These are phyloP conservation scores for Coemansia reversa DNA, from an alignment of 192 early-diverging fungal species.

Conservation along the genomic window DNA sequence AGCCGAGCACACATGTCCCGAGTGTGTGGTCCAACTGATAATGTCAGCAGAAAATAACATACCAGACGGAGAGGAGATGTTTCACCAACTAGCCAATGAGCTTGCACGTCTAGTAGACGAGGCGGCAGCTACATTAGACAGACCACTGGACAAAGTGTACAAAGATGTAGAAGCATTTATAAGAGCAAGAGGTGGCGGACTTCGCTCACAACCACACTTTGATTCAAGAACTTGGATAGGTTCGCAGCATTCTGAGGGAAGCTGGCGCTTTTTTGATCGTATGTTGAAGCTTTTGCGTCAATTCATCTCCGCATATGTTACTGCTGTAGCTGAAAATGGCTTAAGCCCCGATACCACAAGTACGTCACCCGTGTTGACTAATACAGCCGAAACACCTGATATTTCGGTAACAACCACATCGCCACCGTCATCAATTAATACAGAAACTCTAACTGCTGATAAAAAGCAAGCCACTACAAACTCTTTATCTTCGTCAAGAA, in stretches of 20 bases:
- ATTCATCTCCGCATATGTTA: slow-evolving; percentile 30
- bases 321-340: slow-evolving; percentile 16
- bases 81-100: slow-evolving; percentile 13
- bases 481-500: neutral
- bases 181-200: slow-evolving; percentile 17
- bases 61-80: neutral
- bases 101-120: slow-evolving; percentile 21
- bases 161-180: slow-evolving; percentile 17
- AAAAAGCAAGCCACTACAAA: neutral
- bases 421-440: neutral
- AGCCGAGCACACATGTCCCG: slow-evolving; percentile 13
- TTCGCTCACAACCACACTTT: slow-evolving; percentile 11
- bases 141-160: slow-evolving; percentile 12
- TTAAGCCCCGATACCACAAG: neutral
- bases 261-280: slow-evolving; percentile 20
- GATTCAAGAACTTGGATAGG: slow-evolving; percentile 11
- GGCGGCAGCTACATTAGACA: slow-evolving; percentile 12
- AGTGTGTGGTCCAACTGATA: slow-evolving; percentile 20
- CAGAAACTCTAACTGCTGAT: neutral
- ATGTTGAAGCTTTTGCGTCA: slow-evolving; percentile 36
- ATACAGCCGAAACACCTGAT: neutral
- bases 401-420: neutral
- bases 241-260: slow-evolving; percentile 19
- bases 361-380: neutral
- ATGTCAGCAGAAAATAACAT: slow-evolving; percentile 4